Evolutionary conservation across 2,329 filamentous ascomycete genomes (phyloP), one percentile per base, ranked within the genome.

Genomic region (Aspergillus aculeatus): DNA sequence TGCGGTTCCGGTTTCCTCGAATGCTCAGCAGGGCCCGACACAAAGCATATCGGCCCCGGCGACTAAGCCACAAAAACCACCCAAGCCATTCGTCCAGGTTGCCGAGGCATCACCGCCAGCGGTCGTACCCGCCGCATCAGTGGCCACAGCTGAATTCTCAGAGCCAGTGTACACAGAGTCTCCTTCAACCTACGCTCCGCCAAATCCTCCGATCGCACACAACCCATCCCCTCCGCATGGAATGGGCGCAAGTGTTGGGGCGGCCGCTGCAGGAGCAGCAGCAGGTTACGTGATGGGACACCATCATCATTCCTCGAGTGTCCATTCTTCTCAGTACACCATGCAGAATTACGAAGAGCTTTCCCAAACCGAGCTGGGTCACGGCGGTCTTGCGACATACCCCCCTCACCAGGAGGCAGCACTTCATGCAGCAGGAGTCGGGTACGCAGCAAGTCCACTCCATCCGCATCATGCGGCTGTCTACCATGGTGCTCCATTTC

Each of bases 251-350:
- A 71, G 73, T 3, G 60, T 77, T 38, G 78, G 76, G 23, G 69
- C 70, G 23, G 75, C 75, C 11, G 77, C 75, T 3, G 75, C 72
- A 14, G 76, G 75, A 47, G 76, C 76, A 50, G 77, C 76, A 10
- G 73, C 75, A n/a, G 77, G 75, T 49, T 78, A 79, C 61, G 67
- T 75, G 66, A 61, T 77, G 29, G 63, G 68, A 19, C 75, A 78
- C 57, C 69, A 75, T 24, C 68, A 74, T 58, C 67, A 73, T 47
- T 67, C 69, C n/a, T 64, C 68, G 12, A 69, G 62, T 62, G 60
- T 69, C 49, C 62, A 71, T 64, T 41, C 68, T 60, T 59, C 67
- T 1, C 72, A 76, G 49, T 71, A 74, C 52, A 69, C 69, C 19
- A 71, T 68, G 63, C 71, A 79, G 50, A 68, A 69, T 47, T 65